Conservation (phyloP, 78 protist genomes). For the Kipferlia bialata region DNA sequence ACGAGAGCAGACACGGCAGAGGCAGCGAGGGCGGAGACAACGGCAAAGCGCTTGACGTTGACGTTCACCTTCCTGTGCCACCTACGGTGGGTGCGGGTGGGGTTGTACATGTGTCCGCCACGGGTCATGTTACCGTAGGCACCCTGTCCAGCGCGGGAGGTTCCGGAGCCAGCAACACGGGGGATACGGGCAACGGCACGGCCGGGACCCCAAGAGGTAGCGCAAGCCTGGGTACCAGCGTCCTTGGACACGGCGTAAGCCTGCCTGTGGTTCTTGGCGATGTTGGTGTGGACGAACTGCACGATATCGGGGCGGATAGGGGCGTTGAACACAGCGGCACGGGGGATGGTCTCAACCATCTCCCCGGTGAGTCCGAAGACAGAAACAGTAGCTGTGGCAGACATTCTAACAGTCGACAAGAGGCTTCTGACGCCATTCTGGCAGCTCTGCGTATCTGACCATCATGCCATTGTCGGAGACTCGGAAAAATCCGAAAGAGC, state of each 20-base stretch:
- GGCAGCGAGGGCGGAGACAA: slow-evolving; percentile 93
- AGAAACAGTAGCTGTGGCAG: too few species aligned
- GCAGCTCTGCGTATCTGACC: too few species aligned
- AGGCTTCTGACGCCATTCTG: too few species aligned
- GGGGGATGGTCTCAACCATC: too few species aligned
- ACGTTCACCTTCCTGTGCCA: slow-evolving; percentile 87
- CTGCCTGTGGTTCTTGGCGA: slow-evolving; percentile 94
- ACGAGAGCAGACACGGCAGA: slow-evolving; percentile 91
- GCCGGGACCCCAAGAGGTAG: slow-evolving; percentile 99
- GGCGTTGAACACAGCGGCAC: slow-evolving; percentile 79
- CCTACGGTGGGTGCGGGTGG: slow-evolving; percentile 87
- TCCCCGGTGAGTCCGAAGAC: slow-evolving; percentile 12
- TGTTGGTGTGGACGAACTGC: slow-evolving; percentile 56
- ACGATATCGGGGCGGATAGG: slow-evolving; percentile 86
- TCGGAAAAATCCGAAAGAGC: too few species aligned
- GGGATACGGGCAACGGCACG: slow-evolving; percentile 99
- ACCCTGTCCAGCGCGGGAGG: slow-evolving; percentile 94
- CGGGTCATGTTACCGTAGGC: slow-evolving; percentile 95
- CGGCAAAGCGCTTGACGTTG: slow-evolving; percentile 88
- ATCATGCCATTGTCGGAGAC: too few species aligned
- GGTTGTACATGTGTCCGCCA: slow-evolving; percentile 97
- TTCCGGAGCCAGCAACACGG: slow-evolving; percentile 96
- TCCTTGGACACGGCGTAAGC: slow-evolving; percentile 58
- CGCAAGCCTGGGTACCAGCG: slow-evolving; percentile 91
- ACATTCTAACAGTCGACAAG: too few species aligned